Percentiles rank a stretch among this genome's conserved stretches.
These are phyloP conservation scores for Stylonectria norvegica DNA, from an alignment of 2,329 filamentous ascomycete genomes.

Conservation along the genomic window DNA sequence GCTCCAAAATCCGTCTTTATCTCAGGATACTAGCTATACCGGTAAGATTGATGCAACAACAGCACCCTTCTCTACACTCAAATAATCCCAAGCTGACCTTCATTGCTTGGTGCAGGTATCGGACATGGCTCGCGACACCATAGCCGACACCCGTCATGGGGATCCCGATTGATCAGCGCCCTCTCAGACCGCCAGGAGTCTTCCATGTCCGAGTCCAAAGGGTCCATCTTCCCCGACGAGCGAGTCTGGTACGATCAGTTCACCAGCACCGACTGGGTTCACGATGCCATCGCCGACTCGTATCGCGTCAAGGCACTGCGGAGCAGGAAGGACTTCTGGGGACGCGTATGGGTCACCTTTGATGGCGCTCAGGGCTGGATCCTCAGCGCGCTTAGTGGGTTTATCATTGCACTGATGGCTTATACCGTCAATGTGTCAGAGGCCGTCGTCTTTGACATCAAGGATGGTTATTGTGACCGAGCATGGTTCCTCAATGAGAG, in stretches of 20 bases:
- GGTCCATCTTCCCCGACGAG: constrained; percentile 70
- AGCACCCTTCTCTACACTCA: not conserved
- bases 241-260: constrained; percentile 99
- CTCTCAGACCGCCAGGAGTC: constrained; percentile 56
- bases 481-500: constrained; percentile 74
- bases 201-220: constrained; percentile 58
- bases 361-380: constrained; percentile 95
- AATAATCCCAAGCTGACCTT: constrained; percentile 8
- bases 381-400: constrained; percentile 83
- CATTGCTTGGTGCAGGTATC: constrained; percentile 30
- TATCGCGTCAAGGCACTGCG: constrained; percentile 82
- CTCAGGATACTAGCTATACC: constrained; percentile 43
- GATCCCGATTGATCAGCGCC: constrained; percentile 59
- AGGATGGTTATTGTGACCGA: constrained; percentile 76
- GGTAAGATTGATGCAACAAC: constrained; percentile 30
- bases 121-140: constrained; percentile 46
- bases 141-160: constrained; percentile 56
- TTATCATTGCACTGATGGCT: constrained; percentile 78
- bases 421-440: constrained; percentile 90
- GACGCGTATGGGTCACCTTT: constrained; percentile 71
- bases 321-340: constrained; percentile 77
- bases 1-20: constrained; percentile 23
- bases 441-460: constrained; percentile 80
- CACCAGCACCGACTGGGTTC: constrained; percentile 96
- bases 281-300: constrained; percentile 93